Evolutionary conservation across 148 eudicot species (phyloP).

Genomic region (Cornus controversa): DNA sequence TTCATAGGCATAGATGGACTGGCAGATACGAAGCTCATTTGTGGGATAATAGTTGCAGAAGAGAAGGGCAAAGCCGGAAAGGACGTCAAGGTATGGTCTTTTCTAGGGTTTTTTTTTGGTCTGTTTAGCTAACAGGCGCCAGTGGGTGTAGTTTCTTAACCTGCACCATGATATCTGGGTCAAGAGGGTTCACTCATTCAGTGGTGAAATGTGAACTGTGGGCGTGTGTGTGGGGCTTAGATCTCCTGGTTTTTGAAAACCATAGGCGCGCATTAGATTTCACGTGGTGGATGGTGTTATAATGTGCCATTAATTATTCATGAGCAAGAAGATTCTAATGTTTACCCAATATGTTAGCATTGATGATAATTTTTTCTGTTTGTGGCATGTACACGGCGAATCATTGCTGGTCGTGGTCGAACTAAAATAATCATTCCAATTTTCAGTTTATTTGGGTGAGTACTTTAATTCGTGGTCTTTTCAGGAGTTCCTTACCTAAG

Average conservation of each 20-base stretch:
- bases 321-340: constrained; percentile 1
- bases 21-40: constrained; percentile 86
- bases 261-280: constrained; percentile 2
- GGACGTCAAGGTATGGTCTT: constrained; percentile 69
- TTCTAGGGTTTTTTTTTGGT: not conserved
- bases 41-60: constrained; percentile 83
- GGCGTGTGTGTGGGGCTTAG: not conserved
- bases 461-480: constrained; percentile 4
- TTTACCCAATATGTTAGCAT: not conserved
- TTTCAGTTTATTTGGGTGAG: constrained; percentile 59
- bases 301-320: not conserved
- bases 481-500: not conserved
- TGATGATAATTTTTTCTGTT: constrained; percentile 12
- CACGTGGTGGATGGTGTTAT: constrained; percentile 3
- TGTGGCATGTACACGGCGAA: constrained; percentile 26
- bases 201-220: too few relatives aligned
- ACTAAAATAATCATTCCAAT: constrained; percentile 9
- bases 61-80: constrained; percentile 86
- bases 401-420: constrained; percentile 25
- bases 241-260: constrained; percentile 6
- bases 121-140: not conserved
- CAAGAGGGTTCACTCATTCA: too few relatives aligned
- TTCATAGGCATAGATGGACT: constrained; percentile 47
- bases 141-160: not conserved
- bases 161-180: too few relatives aligned